Evolutionary conservation across 2,329 filamentous ascomycete genomes (phyloP), one percentile per base, ranked within the genome.

Genomic region (Pseudogymnoascus sp.): DNA sequence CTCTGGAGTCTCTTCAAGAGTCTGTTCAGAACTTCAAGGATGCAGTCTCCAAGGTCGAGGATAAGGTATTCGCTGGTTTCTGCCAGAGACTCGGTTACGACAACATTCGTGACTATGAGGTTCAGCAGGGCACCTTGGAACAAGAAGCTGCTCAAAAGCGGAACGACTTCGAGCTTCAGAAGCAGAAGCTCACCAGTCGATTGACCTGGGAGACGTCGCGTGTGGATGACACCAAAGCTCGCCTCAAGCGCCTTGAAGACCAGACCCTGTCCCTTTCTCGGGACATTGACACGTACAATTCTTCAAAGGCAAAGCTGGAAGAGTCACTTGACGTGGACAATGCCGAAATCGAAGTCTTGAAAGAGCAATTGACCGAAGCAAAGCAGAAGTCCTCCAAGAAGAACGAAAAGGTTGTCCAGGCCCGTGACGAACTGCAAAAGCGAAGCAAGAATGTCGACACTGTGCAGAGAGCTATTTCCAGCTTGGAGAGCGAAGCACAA

Each of bases 31-130:
- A 79, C 59, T 80, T 82, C 59, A 78, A 84, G 68, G 77, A 80
- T 27, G 85, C 88, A 1, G 89, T 97, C 64, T 84, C 88, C 45
- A 82, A 85, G 61, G 89, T 96, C 15, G 92, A 97, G 72, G 94
- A 99, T 72, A 83, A 92, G 68, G 82, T 99, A 31, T 99, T 97
- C 74, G 81, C 81, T 21, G 80, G 81, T 40, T 99, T 99, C 77
- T 99, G 94, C 77, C 83, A 86, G 68, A 85, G 89, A 61, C 84
- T 97, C 18, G 91, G 92, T 0, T 97, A 96, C 73, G 81, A 84
- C 63, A 88, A 95, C 69, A 95, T 99, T 66, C 89, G 93, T 63
- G 89, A 91, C 63, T 99, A 97, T 70, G 92, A 97, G 72, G 88
- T 88, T 27, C 92, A 95, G 67, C 94, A 97, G 75, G 93, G 94